Conservation (phyloP, 768 basidiomycete genomes). For the Suillus cothurnatus region DNA sequence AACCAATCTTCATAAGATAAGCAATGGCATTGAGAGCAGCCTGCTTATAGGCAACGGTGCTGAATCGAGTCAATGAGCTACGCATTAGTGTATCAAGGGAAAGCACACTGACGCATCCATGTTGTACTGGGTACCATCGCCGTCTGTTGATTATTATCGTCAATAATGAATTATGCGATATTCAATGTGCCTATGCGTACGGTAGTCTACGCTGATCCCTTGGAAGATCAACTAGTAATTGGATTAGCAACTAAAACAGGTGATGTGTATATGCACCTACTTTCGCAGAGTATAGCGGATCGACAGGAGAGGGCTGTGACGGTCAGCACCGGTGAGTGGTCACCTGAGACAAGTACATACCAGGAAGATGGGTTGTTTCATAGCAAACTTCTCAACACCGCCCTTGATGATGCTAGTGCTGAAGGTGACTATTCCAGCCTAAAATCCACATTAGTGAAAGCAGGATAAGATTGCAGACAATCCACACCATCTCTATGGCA, state of each 20-base stretch:
- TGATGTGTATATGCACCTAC: slow-evolving; percentile 24
- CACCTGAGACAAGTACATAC: slow-evolving; percentile 35
- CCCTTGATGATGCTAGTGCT: slow-evolving; percentile 73
- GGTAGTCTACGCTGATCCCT: slow-evolving; percentile 72
- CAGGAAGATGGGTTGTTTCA: slow-evolving; percentile 77
- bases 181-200: slow-evolving; percentile 38
- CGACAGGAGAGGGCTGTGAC: slow-evolving; percentile 67
- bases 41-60: slow-evolving; percentile 78
- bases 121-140: slow-evolving; percentile 72
- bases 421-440: slow-evolving; percentile 76
- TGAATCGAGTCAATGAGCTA: slow-evolving; percentile 23
- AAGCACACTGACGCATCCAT: slow-evolving; percentile 66
- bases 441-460: neutral
- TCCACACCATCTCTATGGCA: slow-evolving; percentile 71
- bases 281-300: slow-evolving; percentile 75
- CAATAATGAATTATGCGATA: slow-evolving; percentile 6
- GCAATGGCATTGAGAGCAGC: slow-evolving; percentile 76
- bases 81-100: neutral
- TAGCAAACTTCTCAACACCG: slow-evolving; percentile 70
- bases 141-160: slow-evolving; percentile 42
- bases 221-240: slow-evolving; percentile 63
- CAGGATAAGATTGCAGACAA: neutral
- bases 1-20: slow-evolving; percentile 70
- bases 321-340: slow-evolving; percentile 2
- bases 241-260: slow-evolving; percentile 4